phyloP scores from a whole-genome alignment of 208 protist genomes.

The Crithidia bombi region DNA sequence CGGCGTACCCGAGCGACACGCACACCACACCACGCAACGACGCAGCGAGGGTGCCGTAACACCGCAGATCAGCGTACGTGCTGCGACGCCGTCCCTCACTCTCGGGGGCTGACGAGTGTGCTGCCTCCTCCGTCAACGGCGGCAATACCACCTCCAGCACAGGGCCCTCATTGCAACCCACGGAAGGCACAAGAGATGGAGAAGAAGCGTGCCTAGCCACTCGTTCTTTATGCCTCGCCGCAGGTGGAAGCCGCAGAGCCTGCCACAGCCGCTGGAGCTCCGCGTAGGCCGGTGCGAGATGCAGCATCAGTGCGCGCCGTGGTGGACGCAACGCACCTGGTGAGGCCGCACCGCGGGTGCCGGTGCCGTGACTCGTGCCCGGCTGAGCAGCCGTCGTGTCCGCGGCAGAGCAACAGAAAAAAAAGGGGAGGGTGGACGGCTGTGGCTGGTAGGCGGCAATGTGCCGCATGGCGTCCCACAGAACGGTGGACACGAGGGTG shows the following conservation, averaged over 20 bases:
- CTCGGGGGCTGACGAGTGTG: too few relatives aligned
- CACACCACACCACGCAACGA: slow-evolving; percentile 26
- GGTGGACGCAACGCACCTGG: not conserved
- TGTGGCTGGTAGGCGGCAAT: not conserved
- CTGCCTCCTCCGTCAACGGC: not conserved
- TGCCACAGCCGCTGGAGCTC: slow-evolving; percentile 32
- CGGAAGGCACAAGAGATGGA: not conserved
- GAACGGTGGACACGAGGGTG: slow-evolving; percentile 7
- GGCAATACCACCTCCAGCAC: slow-evolving; percentile 25
- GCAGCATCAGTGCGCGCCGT: slow-evolving; percentile 23
- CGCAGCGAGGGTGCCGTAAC: slow-evolving; percentile 13
- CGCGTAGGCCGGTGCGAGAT: slow-evolving; percentile 12
- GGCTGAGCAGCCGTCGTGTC: not conserved
- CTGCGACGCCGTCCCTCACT: not conserved
- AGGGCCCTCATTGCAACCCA: not conserved
- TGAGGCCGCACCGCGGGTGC: not conserved
- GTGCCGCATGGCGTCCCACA: slow-evolving; percentile 21
- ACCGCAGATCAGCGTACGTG: slow-evolving; percentile 12
- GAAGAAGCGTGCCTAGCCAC: not conserved
- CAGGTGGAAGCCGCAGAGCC: not conserved
- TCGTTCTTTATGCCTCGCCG: too few relatives aligned
- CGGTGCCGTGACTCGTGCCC: not conserved
- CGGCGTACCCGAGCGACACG: slow-evolving; percentile 22
- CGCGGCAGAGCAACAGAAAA: too few relatives aligned
- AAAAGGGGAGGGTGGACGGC: not conserved